phyloP scores from a whole-genome alignment of 371 early-diverging fungal species.

The Apophysomyces trapeziformis region DNA sequence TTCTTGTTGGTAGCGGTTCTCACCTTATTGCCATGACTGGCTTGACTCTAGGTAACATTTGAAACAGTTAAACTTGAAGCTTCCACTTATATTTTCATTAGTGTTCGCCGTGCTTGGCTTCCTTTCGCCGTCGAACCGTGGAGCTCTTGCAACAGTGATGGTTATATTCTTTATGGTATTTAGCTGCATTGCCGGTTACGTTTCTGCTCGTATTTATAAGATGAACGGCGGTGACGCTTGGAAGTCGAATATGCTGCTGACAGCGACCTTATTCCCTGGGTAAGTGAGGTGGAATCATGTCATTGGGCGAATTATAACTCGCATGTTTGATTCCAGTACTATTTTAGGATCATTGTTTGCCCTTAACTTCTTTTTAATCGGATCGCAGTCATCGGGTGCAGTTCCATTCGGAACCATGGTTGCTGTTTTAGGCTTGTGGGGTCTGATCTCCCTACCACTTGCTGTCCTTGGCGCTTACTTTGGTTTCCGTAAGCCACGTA shows the following conservation, averaged over 20 bases:
- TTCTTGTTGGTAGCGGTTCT: slow-evolving; percentile 85
- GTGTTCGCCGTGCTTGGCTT: slow-evolving; percentile 93
- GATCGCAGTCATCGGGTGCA: slow-evolving; percentile 84
- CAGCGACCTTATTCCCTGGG: slow-evolving; percentile 85
- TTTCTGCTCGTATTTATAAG: slow-evolving; percentile 88
- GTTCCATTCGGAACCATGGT: slow-evolving; percentile 91
- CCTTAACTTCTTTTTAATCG: slow-evolving; percentile 88
- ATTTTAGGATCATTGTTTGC: slow-evolving; percentile 70
- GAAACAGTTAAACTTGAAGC: too few species aligned
- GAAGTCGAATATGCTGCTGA: slow-evolving; percentile 78
- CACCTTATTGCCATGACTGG: slow-evolving; percentile 86
- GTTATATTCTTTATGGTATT: slow-evolving; percentile 87
- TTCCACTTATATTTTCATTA: slow-evolving; percentile 13
- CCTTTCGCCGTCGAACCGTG: slow-evolving; percentile 92
- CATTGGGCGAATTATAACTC: background rate
- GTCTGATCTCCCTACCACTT: slow-evolving; percentile 84
- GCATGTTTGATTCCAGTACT: slow-evolving; percentile 23
- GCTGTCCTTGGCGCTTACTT: slow-evolving; percentile 88
- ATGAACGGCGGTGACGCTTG: slow-evolving; percentile 88
- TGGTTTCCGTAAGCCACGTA: slow-evolving; percentile 82
- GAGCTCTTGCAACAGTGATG: slow-evolving; percentile 86
- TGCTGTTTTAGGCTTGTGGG: slow-evolving; percentile 87
- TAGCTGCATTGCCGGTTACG: slow-evolving; percentile 81
- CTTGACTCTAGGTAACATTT: slow-evolving; percentile 55
- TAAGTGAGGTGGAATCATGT: slow-evolving; percentile 11